A percentile compares a stretch with the other conserved stretches of the same genome.
These are phyloP conservation scores for Diaporthe destruens DNA, from an alignment of 2,329 filamentous ascomycete species.

Conservation along the genomic window DNA sequence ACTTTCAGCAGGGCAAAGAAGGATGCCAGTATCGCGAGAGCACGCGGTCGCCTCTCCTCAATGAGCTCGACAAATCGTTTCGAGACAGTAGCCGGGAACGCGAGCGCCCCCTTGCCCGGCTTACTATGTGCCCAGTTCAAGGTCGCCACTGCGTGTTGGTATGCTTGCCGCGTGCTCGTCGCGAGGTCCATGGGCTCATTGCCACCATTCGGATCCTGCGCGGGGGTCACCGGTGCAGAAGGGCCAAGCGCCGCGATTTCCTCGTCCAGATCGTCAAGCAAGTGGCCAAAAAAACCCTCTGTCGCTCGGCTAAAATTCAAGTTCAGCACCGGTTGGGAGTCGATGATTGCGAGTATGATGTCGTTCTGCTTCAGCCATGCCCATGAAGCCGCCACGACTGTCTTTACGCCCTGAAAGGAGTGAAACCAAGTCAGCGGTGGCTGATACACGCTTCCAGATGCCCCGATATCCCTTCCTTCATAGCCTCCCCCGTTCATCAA, in stretches of 20 bases:
- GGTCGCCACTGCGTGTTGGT: slow-evolving; percentile 74
- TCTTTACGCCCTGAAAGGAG: slow-evolving; percentile 76
- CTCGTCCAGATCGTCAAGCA: slow-evolving; percentile 69
- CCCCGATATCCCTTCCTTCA: slow-evolving; percentile 36
- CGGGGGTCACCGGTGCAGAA: slow-evolving; percentile 3
- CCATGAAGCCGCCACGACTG: slow-evolving; percentile 74
- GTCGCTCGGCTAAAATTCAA: slow-evolving; percentile 68
- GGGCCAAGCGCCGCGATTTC: slow-evolving; percentile 57
- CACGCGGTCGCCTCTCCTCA: slow-evolving; percentile 69
- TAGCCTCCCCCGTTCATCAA: slow-evolving; percentile 49
- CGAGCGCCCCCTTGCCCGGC: slow-evolving; percentile 68
- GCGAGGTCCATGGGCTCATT: slow-evolving; percentile 46
- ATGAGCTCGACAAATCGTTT: slow-evolving; percentile 72
- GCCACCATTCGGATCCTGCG: slow-evolving; percentile 33
- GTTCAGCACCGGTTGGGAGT: slow-evolving; percentile 72
- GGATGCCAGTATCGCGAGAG: slow-evolving; percentile 73
- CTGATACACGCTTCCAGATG: slow-evolving; percentile 58
- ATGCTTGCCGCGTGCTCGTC: slow-evolving; percentile 64
- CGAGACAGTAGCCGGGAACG: slow-evolving; percentile 75
- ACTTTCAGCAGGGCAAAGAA: slow-evolving; percentile 76
- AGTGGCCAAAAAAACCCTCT: slow-evolving; percentile 70
- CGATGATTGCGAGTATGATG: slow-evolving; percentile 71
- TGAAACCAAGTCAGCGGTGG: slow-evolving; percentile 76
- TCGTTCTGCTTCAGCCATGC: slow-evolving; percentile 71
- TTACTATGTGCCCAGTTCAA: slow-evolving; percentile 76